Evolutionary conservation across 768 basidiomycete species (phyloP).

Genomic region (Kwoniella mangroviensis): DNA sequence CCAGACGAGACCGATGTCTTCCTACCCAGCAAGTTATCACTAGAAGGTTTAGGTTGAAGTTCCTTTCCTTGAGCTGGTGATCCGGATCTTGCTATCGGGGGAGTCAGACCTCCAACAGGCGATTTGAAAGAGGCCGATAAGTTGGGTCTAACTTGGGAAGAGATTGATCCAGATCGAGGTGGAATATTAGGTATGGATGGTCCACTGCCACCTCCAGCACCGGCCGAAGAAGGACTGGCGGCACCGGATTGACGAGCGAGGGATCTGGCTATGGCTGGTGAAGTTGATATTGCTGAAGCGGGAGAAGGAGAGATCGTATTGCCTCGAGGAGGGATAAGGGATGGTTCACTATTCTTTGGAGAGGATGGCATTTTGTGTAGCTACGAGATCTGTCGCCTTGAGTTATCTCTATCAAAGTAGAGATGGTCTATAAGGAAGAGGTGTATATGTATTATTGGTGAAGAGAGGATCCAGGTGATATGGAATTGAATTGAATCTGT

Average conservation of each 20-base stretch:
- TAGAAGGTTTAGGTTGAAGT: constrained; percentile 14
- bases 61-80: not conserved
- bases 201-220: not conserved
- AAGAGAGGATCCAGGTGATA: too few species aligned
- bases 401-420: too few species aligned
- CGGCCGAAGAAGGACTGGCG: not conserved
- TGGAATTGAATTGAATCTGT: not conserved
- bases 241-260: not conserved
- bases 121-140: constrained; percentile 24
- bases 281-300: not conserved
- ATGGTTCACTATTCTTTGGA: not conserved
- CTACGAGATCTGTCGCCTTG: too few species aligned
- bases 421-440: too few species aligned
- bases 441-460: too few species aligned
- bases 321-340: not conserved
- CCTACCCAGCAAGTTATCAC: constrained; percentile 22
- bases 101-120: not conserved
- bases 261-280: constrained; percentile 15
- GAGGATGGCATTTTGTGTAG: not conserved
- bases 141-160: constrained; percentile 3
- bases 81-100: not conserved
- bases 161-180: constrained; percentile 27
- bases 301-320: not conserved
- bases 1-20: constrained; percentile 9
- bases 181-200: constrained; percentile 40